Conservation (phyloP, 331 rosid species). For the Acacia concinna region DNA sequence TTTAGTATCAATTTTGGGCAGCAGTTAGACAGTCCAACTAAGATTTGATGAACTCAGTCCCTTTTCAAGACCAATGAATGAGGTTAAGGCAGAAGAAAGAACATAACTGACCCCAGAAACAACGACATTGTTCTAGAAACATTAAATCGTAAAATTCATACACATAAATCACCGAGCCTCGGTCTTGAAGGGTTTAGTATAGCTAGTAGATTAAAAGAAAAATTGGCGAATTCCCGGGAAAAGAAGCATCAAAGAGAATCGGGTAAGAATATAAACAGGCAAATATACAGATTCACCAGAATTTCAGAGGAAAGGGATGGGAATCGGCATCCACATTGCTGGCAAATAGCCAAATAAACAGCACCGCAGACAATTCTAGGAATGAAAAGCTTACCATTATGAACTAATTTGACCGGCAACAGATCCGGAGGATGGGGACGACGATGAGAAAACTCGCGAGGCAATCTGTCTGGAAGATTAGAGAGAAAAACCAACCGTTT, state of each 20-base stretch:
- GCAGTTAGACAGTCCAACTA: not conserved
- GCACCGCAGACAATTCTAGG: not conserved
- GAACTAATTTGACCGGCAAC: not conserved
- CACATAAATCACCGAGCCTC: not conserved
- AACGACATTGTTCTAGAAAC: not conserved
- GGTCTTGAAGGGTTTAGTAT: not conserved
- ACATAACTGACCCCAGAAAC: not conserved
- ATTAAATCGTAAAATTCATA: not conserved
- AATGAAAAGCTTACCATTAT: conserved; percentile 2
- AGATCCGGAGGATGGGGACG: not conserved
- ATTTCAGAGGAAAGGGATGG: not conserved
- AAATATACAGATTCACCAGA: not conserved
- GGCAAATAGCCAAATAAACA: not conserved
- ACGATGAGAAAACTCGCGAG: not conserved
- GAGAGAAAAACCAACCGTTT: not conserved
- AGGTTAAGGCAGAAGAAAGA: not conserved
- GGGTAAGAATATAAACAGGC: not conserved
- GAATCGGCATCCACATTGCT: not conserved
- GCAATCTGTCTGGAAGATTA: not conserved
- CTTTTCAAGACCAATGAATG: not conserved
- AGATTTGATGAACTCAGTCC: not conserved
- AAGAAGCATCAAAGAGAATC: not conserved
- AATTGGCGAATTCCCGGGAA: not conserved
- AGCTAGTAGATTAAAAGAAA: not conserved
- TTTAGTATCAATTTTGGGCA: not conserved